Base-by-base conservation (phyloP, 495 filamentous ascomycete species). In the Lepidopterella palustris region DNA sequence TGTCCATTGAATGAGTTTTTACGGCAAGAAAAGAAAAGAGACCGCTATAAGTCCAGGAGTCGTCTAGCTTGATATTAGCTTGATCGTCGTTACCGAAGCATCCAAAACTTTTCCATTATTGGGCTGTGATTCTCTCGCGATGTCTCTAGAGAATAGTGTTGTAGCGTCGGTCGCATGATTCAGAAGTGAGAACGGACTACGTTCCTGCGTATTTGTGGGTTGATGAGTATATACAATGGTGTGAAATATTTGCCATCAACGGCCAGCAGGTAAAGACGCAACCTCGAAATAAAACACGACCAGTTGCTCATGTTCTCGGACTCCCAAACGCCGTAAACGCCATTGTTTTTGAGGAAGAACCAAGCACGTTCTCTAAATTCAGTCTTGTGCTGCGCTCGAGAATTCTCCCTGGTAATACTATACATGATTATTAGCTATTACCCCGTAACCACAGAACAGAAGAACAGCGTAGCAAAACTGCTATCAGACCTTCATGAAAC, bases 331-430 rank as follows among this genome's bases (percentile, higher is more conserved):
- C 47, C 47, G 15, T 5, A 24, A 50, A 50, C 26, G 47, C 20
- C 2, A 15, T 11, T 50, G 18, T 15, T 27, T 50, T 50, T 9
- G 15, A 24, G 18, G 26, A 0, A 10, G 1, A 25, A 27, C 2
- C 20, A 28, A 21, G 27, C 10, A 15, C 31, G n/a, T 27, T 50
- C 13, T 2, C 20, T 4, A 31, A 21, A 9, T 23, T 51, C 32
- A 68, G 45, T 64, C 67, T 8, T 48, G 31, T 15, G 54, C 63
- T 23, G 62, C 64, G 53, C 53, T 61, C 13, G 65, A 64, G 47
- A 69, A 61, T 42, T 66, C 10, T 20, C 60, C 60, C 13, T 60
- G 53, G 26, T 69, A 69, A 47, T 63, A 68, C 59, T 73, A 42
- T 26, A 29, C 23, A 21, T 51, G 35, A 24, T 5, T 31, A 24